These are phyloP conservation scores for Hysterangium stoloniferum DNA, from an alignment of 768 basidiomycete species.

Conservation along the genomic window DNA sequence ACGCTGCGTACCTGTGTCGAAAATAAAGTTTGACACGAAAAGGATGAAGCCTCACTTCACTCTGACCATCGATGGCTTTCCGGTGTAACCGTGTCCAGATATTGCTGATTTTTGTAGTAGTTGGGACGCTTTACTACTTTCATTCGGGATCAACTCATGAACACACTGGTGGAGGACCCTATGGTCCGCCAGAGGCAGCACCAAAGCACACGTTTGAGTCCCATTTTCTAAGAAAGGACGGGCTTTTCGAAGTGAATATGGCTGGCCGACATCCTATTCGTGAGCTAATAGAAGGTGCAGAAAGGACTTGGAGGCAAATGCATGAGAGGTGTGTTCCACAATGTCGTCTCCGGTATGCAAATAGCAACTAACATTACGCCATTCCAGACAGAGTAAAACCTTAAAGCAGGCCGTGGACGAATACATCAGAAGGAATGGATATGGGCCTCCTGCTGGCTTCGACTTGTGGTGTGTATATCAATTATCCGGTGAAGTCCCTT, in stretches of 20 bases:
- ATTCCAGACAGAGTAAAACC: constrained; percentile 22
- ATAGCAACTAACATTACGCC: neutral
- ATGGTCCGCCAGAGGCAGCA: no score
- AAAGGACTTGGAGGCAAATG: constrained; percentile 3
- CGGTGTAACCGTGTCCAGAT: no score
- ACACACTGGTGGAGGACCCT: no score
- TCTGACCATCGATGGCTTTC: no score
- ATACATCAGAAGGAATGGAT: constrained; percentile 19
- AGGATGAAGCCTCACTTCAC: no score
- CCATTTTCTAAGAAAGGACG: constrained; percentile 22
- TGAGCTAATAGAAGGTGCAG: constrained; percentile 7
- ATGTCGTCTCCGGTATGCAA: neutral
- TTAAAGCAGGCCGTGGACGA: constrained; percentile 24
- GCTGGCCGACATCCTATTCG: constrained; percentile 34
- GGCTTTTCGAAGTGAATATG: constrained; percentile 30
- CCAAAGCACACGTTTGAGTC: no score
- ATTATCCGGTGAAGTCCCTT: neutral
- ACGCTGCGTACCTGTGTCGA: no score
- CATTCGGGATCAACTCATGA: no score
- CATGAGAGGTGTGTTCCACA: constrained; percentile 1
- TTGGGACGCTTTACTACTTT: no score
- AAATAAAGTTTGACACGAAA: no score
- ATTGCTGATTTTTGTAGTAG: no score
- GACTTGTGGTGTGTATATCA: constrained; percentile 19
- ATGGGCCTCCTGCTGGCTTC: constrained; percentile 24